A percentile compares a stretch with the other conserved stretches of the same genome.
Conservation (phyloP, 73 alveolate genomes). For the Uronychia binucleata region DNA sequence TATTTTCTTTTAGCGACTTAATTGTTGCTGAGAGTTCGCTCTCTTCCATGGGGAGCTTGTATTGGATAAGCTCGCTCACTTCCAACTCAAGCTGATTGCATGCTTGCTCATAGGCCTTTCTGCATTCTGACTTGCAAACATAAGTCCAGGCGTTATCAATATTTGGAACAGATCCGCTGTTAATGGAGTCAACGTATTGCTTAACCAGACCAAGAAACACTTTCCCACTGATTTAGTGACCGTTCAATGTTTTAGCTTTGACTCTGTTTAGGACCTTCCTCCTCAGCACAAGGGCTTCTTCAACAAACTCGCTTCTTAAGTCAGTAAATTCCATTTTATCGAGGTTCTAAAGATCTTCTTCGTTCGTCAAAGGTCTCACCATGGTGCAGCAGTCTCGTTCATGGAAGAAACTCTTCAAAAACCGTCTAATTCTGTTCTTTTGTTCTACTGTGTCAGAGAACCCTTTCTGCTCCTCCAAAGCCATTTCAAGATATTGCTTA, state of each 20-base stretch:
- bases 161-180: conserved; percentile 93
- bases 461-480: conserved; percentile 76
- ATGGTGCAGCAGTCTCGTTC: conserved; percentile 97
- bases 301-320: conserved; percentile 90
- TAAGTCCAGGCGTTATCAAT: conserved; percentile 96
- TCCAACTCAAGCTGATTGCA: conserved; percentile 1
- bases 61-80: conserved; percentile 2
- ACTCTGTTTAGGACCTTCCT: conserved; percentile 86
- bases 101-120: conserved; percentile 66
- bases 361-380: conserved; percentile 93
- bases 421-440: conserved; percentile 88
- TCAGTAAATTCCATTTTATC: conserved; percentile 58
- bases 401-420: conserved; percentile 82
- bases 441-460: conserved; percentile 80
- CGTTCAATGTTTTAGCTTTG: conserved; percentile 7
- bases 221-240: conserved; percentile 66
- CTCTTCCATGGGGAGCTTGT: neutral
- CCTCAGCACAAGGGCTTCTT: conserved; percentile 75
- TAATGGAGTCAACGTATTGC: conserved; percentile 87
- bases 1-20: neutral
- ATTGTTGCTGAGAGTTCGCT: neutral
- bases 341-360: conserved; percentile 81
- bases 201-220: conserved; percentile 84
- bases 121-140: conserved; percentile 86
- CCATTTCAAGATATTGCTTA: conserved; percentile 90